Base-by-base conservation (phyloP, 2,329 filamentous ascomycete genomes). In the Cladosporium sp. region DNA sequence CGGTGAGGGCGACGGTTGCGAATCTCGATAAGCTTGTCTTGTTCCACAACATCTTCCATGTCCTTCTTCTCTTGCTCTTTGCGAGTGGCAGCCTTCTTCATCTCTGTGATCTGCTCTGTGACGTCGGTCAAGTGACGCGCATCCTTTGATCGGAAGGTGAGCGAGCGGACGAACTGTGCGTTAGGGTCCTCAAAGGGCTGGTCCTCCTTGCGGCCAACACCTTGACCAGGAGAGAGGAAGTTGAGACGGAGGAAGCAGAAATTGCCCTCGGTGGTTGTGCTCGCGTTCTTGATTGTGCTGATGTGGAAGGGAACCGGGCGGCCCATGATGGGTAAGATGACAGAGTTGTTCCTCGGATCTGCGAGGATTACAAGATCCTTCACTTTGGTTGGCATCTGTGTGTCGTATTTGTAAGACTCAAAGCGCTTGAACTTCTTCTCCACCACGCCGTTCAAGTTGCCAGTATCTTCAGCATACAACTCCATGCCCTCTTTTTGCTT, bases 401-500 rank as follows among this genome's bases (percentile, higher is more conserved):
- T 97, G 78, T 98, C 95, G 67, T 94, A 88, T 83, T 98, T 99
- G 82, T 99, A 99, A 0, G 95, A 99, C 79, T 99, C 95, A 75
- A 98, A 99, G 65, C 93, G 91, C 83, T 98, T 98, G 84, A 99
- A 98, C 80, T 94, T 96, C 84, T 98, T 98, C 77, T 96, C 90
- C 70, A 95, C 90, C n/a, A 89, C 89, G 37, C 94, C 95, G 74
- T 97, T 95, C 69, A 94, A 85, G 66, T 90, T 92, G 66, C 89
- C 90, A 0, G 91, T 93, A 0, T 91, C 91, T 74, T 96, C 92
- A 50, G 92, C 88, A 76, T 96, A 99, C 69, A 92, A 87, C 21
- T 89, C 90, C 28, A 97, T 80, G 62, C 95, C 95, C 73, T 97
- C 91, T 71, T 89, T 89, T 73, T 96, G 93, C 80, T 97, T 98